Base-by-base conservation (phyloP, 2,329 filamentous ascomycete species). In the Alternaria gaisen region DNA sequence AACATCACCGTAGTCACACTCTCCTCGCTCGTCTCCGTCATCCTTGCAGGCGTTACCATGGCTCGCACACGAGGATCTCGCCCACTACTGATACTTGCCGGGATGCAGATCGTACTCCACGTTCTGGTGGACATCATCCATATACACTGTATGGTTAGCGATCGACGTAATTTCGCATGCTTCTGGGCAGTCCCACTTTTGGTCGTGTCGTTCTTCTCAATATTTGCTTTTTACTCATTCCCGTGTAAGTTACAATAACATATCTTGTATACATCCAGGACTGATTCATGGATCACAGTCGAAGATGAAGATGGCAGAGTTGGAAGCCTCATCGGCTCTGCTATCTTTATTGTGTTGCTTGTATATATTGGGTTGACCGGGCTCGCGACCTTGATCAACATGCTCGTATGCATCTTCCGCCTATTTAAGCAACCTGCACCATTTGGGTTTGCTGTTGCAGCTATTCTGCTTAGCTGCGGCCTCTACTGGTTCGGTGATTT, bases 181-280 rank as follows among this genome's bases (percentile, higher is more conserved):
- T 10, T 41, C 8, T 59, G 56, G 56, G 43, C 9, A 5, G n/a
- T 59, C n/a, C 56, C 56, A 12, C 36, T 59, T 14, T 9, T 59
- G 4, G 36, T 55, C 5, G 42, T 47, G n/a, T 44, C 50, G 18
- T 38, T 54, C 14, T 59, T 59, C 26, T 59, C 56, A 5, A 28
- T 59, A 32, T 59, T 34, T 28, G 56, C 56, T 14, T 59, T 59
- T 16, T 59, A 59, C 42, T 32, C 54, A 11, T 59, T 59, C 38
- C 50, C 50, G 16, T 54, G 51, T 59, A 44, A 59, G 56, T 55
- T 20, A 12, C 32, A 18, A 22, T 6, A n/a, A 36, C 5, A n/a
- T 38, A 1, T 24, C 12, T 8, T 8, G 18, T 8, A 16, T 26
- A 20, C 5, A 38, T 12, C 3, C 20, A 36, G 8, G 9, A 18